Evolutionary conservation across 2,329 filamentous ascomycete genomes (phyloP).

Genomic region (Diplocarpon mali): DNA sequence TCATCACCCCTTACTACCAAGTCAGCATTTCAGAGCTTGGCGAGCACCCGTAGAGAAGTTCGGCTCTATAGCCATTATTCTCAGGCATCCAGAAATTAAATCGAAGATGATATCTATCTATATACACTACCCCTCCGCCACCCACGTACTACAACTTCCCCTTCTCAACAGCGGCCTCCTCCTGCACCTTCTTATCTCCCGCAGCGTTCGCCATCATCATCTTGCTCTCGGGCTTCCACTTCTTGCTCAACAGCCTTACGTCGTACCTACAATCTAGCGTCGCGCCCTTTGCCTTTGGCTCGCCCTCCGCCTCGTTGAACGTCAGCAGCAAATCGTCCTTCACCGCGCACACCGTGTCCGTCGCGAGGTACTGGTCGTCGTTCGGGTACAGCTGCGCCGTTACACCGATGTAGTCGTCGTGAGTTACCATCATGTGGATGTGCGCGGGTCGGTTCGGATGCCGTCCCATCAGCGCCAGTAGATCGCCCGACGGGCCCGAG

Average conservation of each 20-base stretch:
- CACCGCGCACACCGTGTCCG: conserved; percentile 43
- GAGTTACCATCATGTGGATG: conserved; percentile 45
- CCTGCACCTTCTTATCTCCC: conserved; percentile 2
- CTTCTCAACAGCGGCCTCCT: no score
- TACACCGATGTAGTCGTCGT: conserved; percentile 52
- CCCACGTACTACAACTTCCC: no score
- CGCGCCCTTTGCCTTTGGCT: conserved; percentile 1
- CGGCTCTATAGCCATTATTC: no score
- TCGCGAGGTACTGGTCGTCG: conserved; percentile 47
- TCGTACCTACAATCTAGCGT: conserved; percentile 8
- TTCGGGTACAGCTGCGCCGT: conserved; percentile 69
- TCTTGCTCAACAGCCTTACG: conserved; percentile 7
- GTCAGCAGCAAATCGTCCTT: conserved; percentile 38
- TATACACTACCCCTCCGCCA: no score
- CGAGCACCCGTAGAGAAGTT: no score
- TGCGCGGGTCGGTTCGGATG: conserved; percentile 48
- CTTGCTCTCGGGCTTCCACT: conserved; percentile 25
- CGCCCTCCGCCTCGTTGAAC: conserved; percentile 26
- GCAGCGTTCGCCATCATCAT: conserved; percentile 19
- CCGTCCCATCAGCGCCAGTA: conserved; percentile 43
- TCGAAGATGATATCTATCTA: no score
- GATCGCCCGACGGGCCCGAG: conserved; percentile 41
- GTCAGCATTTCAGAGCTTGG: no score
- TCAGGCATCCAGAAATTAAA: no score
- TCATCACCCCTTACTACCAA: no score